Conservation (phyloP, 345 rosid species). For the Arabidopsis suecica region DNA sequence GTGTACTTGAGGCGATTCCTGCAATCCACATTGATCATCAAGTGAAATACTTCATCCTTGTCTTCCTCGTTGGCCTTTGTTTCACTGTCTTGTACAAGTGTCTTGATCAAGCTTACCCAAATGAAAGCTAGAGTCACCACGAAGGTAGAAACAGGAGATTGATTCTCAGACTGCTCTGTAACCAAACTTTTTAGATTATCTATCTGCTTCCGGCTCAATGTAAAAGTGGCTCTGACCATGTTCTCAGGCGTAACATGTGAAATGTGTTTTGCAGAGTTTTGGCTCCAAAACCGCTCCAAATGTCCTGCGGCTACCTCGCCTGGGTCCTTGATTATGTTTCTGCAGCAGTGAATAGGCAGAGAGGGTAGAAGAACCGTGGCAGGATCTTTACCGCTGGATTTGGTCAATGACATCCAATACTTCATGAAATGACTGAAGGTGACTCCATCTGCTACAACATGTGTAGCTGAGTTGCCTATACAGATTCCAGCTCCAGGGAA, state of each 20-base stretch:
- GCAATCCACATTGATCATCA: slow-evolving; percentile 45
- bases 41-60: slow-evolving; percentile 12
- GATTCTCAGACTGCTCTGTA: slow-evolving; percentile 15
- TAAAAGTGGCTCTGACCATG: slow-evolving; percentile 49
- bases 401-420: slow-evolving; percentile 48
- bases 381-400: slow-evolving; percentile 19
- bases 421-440: slow-evolving; percentile 43
- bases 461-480: slow-evolving; percentile 36
- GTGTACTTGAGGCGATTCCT: slow-evolving; percentile 39
- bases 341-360: slow-evolving; percentile 34
- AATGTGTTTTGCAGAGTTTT: not conserved
- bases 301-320: slow-evolving; percentile 35
- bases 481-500: slow-evolving; percentile 53
- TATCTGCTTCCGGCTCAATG: slow-evolving; percentile 35
- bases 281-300: slow-evolving; percentile 39
- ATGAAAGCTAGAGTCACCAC: slow-evolving; percentile 45
- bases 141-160: slow-evolving; percentile 40
- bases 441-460: slow-evolving; percentile 48
- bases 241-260: slow-evolving; percentile 11
- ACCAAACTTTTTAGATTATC: slow-evolving; percentile 41
- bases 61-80: slow-evolving; percentile 18
- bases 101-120: slow-evolving; percentile 48
- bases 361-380: slow-evolving; percentile 1
- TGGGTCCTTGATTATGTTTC: slow-evolving; percentile 48
- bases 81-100: slow-evolving; percentile 13